phyloP scores from a whole-genome alignment of 768 basidiomycete species.

The Hericium coralloides region DNA sequence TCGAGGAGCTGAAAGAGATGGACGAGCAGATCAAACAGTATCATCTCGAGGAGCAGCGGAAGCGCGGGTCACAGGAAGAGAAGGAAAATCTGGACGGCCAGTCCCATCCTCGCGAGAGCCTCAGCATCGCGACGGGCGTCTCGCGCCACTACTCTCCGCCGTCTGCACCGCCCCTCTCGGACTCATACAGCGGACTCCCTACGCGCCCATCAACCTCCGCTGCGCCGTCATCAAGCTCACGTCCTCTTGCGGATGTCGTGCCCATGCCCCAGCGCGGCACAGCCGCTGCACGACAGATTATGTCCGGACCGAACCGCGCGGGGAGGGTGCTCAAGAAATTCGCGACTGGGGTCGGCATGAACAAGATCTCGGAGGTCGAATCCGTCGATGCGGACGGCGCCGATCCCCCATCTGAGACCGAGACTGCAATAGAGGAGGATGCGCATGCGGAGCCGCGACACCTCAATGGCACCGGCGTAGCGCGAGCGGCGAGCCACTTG shows the following conservation, averaged over 20 bases:
- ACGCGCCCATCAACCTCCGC: conserved; percentile 4
- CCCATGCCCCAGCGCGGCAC: conserved; percentile 10
- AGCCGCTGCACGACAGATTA: conserved; percentile 7
- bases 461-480: neutral
- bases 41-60: conserved; percentile 15
- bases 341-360: conserved; percentile 25
- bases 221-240: conserved; percentile 5
- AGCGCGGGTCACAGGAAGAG: conserved; percentile 9
- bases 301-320: conserved; percentile 10
- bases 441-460: neutral
- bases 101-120: neutral
- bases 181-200: neutral
- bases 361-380: conserved; percentile 41
- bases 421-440: conserved; percentile 25
- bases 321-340: conserved; percentile 15
- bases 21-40: conserved; percentile 20
- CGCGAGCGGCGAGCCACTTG: conserved; percentile 13
- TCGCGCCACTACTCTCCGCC: conserved; percentile 13
- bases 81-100: conserved; percentile 13
- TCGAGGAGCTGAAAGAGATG: conserved; percentile 24
- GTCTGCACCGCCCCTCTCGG: conserved; percentile 3
- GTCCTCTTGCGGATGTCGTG: conserved; percentile 11
- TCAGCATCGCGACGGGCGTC: neutral
- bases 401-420: conserved; percentile 28
- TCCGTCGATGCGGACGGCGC: conserved; percentile 28